Conservation (phyloP, 805 yeast species). For the Wickerhamomyces ciferrii region DNA sequence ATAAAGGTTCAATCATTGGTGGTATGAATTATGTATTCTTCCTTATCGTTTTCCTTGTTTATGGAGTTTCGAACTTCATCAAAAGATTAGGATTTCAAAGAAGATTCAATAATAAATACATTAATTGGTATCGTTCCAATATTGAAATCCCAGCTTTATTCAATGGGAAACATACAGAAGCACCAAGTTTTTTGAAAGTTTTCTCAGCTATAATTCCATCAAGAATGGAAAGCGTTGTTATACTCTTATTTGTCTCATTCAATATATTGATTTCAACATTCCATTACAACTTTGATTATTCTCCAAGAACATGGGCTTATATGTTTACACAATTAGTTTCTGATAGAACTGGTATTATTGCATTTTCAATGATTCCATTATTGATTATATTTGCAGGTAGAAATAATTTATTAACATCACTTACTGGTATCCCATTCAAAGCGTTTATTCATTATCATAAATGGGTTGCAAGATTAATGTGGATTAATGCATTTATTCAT, state of each 20-base stretch:
- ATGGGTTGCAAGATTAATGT: conserved; percentile 47
- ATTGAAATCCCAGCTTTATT: conserved; percentile 18
- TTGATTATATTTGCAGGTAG: conserved; percentile 63
- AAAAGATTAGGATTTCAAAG: conserved; percentile 16
- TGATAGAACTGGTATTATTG: conserved; percentile 18
- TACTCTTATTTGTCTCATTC: conserved; percentile 26
- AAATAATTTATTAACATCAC: conserved; percentile 54
- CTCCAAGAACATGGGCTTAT: neutral
- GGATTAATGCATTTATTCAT: conserved; percentile 15
- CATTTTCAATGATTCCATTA: conserved; percentile 42
- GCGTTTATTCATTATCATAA: conserved; percentile 64
- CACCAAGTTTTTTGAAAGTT: neutral
- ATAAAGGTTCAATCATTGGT: conserved; percentile 15
- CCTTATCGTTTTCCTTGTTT: conserved; percentile 31
- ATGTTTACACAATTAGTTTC: conserved; percentile 5
- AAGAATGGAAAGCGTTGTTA: conserved; percentile 23
- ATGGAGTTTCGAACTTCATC: conserved; percentile 27
- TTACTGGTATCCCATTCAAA: conserved; percentile 61
- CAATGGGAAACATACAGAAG: conserved; percentile 11
- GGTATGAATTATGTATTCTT: conserved; percentile 33
- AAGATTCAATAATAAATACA: conserved; percentile 6
- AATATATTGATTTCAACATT: conserved; percentile 11
- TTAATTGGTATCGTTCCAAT: conserved; percentile 15
- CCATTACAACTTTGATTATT: conserved; percentile 7
- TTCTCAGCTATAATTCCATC: conserved; percentile 17